Evolutionary conservation across 768 basidiomycete species (phyloP).

Genomic region (Agaricus blazei): DNA sequence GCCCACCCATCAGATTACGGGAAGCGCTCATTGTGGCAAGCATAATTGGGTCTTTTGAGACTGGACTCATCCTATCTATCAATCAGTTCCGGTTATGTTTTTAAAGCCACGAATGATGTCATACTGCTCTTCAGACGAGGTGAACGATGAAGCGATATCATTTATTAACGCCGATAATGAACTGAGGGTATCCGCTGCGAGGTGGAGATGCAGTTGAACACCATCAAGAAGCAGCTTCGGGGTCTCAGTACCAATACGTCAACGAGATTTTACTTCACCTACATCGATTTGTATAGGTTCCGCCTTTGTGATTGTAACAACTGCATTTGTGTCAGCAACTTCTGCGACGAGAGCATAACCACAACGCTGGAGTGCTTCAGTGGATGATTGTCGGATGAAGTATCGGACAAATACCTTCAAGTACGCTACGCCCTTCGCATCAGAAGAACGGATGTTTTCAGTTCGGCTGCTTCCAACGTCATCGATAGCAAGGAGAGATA

Average conservation of each 20-base stretch:
- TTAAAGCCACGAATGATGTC: slow-evolving; percentile 1
- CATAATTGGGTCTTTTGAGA: slow-evolving; percentile 23
- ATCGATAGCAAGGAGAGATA: slow-evolving; percentile 43
- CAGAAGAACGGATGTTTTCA: slow-evolving; percentile 11
- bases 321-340: slow-evolving; percentile 43
- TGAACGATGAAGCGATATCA: slow-evolving; percentile 44
- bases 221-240: slow-evolving; percentile 51
- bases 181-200: slow-evolving; percentile 74
- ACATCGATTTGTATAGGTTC: slow-evolving; percentile 17
- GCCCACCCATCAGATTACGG: slow-evolving; percentile 33
- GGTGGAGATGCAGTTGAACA: slow-evolving; percentile 51
- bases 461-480: slow-evolving; percentile 23
- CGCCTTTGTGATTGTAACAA: slow-evolving; percentile 27
- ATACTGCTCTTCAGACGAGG: slow-evolving; percentile 26
- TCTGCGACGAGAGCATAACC: slow-evolving; percentile 72
- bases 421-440: slow-evolving; percentile 31
- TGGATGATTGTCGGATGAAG: background rate
- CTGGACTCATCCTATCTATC: slow-evolving; percentile 20
- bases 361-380: slow-evolving; percentile 31
- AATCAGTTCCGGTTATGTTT: background rate
- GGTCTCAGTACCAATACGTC: background rate
- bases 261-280: background rate
- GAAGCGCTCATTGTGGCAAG: slow-evolving; percentile 13
- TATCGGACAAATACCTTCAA: slow-evolving; percentile 59
- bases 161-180: slow-evolving; percentile 52